Conservation (phyloP, 139 green algal genomes). For the Mesotaenium endlicherianum region DNA sequence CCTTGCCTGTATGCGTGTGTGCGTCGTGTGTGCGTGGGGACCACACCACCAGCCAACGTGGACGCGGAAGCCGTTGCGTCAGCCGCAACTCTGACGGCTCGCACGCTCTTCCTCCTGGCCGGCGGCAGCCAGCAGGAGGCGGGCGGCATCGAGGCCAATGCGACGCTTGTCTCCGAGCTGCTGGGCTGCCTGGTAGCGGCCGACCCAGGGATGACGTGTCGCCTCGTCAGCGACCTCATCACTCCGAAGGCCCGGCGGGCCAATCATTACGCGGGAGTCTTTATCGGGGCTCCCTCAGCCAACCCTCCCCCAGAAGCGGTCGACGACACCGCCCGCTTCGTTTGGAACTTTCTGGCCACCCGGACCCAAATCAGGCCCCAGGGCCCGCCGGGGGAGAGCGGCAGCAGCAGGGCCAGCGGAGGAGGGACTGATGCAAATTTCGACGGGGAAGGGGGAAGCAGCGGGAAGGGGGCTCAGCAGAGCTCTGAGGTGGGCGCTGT, state of each 20-base stretch:
- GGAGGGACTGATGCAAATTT: not conserved
- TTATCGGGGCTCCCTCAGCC: constrained; percentile 4
- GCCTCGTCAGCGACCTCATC: constrained; percentile 5
- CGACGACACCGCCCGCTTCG: constrained; percentile 18
- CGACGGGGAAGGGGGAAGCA: not conserved
- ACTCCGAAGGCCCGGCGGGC: not conserved
- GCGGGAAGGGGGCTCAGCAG: not conserved
- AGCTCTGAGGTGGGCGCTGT: too few species aligned
- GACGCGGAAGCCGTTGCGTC: not conserved
- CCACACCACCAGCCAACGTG: not conserved
- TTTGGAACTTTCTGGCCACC: constrained; percentile 37
- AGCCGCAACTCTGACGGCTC: constrained; percentile 2
- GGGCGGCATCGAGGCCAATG: not conserved
- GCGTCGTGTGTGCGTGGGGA: not conserved
- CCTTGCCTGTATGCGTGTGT: too few species aligned
- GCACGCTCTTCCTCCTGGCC: constrained; percentile 6
- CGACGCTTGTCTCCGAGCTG: constrained; percentile 11
- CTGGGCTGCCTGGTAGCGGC: constrained; percentile 1
- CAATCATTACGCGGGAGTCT: constrained; percentile 34
- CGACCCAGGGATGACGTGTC: constrained; percentile 14
- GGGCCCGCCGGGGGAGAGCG: not conserved
- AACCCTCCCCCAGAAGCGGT: not conserved
- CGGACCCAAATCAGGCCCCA: not conserved
- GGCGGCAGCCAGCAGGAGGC: not conserved
- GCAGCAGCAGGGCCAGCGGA: not conserved